phyloP scores from a whole-genome alignment of 2,329 filamentous ascomycete species.

The Cladosporium sp. region DNA sequence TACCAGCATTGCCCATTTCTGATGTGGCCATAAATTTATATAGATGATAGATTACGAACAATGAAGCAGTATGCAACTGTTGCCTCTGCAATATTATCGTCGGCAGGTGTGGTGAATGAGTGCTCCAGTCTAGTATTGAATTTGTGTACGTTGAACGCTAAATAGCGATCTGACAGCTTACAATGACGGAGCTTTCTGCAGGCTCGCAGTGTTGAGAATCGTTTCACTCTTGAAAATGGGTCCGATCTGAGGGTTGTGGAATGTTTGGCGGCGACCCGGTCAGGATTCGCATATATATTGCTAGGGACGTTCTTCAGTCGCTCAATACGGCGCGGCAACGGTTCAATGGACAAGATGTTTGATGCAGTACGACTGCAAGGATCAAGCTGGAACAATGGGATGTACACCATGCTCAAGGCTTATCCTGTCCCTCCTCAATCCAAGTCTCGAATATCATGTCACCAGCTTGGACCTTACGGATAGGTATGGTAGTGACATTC shows the following conservation, averaged over 20 bases:
- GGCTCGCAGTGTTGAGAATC: too few relatives aligned
- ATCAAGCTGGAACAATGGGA: not conserved
- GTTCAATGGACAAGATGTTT: not conserved
- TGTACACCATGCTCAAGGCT: not conserved
- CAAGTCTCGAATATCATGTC: constrained; percentile 69
- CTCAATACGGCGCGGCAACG: not conserved
- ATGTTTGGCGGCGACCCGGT: not conserved
- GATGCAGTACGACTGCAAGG: not conserved
- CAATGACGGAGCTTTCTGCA: not conserved
- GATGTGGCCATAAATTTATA: not conserved
- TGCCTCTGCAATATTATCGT: not conserved
- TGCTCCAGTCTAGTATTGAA: not conserved
- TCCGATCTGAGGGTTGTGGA: not conserved
- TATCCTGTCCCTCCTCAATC: constrained; percentile 59
- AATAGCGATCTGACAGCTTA: not conserved
- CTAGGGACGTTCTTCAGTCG: not conserved
- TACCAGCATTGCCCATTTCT: not conserved
- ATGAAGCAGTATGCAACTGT: not conserved
- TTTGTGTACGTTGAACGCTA: not conserved
- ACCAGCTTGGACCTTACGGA: constrained; percentile 65
- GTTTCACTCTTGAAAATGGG: not conserved
- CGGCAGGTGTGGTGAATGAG: not conserved
- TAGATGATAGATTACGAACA: constrained; percentile 13
- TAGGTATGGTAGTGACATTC: constrained; percentile 51
- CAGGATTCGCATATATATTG: not conserved